Conservation (phyloP, 345 rosid species). For the Acer yangbiense region DNA sequence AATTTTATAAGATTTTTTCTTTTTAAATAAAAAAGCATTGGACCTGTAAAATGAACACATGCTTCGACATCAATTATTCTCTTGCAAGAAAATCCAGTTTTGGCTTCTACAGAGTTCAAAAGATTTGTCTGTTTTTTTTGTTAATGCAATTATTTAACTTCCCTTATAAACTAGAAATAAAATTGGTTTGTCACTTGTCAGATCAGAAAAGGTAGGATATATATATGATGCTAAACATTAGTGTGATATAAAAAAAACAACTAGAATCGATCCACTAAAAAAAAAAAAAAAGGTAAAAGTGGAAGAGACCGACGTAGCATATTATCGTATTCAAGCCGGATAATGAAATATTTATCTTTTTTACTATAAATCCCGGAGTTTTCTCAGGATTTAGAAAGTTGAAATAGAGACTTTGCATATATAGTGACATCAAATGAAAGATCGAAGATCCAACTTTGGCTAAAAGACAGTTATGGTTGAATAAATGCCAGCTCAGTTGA, state of each 20-base stretch:
- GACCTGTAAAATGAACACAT: conserved; percentile 10
- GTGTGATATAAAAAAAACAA: no score
- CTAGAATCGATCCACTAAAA: no score
- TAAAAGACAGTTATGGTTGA: not conserved
- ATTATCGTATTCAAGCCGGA: no score
- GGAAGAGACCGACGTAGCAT: no score
- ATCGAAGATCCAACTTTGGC: not conserved
- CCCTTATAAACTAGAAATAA: no score
- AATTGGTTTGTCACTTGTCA: no score
- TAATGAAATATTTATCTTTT: no score
- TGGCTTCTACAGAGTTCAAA: conserved; percentile 28
- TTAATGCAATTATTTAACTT: no score
- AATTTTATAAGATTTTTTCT: not conserved
- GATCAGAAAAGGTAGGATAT: no score
- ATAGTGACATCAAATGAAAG: not conserved
- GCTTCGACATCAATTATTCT: conserved; percentile 22
- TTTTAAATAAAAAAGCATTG: conserved; percentile 7
- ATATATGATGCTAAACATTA: no score
- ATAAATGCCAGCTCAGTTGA: not conserved
- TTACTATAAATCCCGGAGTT: not conserved
- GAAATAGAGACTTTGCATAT: not conserved
- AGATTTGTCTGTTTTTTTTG: conserved; percentile 20
- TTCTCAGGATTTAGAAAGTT: not conserved
- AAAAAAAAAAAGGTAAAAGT: no score
- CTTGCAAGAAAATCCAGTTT: conserved; percentile 12